Conservation (phyloP, 2,329 filamentous ascomycete species). For the Dichotomopilus funicola region DNA sequence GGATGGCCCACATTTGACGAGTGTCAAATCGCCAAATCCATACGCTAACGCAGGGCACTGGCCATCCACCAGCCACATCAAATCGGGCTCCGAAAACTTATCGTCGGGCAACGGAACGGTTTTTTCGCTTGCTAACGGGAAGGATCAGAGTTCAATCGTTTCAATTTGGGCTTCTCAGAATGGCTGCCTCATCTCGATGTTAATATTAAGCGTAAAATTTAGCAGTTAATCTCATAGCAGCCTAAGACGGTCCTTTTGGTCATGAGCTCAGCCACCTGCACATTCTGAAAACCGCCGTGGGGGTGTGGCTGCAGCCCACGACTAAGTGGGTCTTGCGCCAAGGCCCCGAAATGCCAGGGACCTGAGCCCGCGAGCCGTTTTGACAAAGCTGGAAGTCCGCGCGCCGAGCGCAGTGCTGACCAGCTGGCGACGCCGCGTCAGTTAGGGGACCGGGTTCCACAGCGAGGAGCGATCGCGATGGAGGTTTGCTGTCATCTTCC, state of each 20-base stretch:
- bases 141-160: no score
- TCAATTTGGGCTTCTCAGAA: no score
- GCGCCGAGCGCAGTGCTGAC: slow-evolving; percentile 4
- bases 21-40: slow-evolving; percentile 20
- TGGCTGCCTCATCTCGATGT: no score
- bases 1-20: slow-evolving; percentile 1
- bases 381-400: neutral
- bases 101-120: neutral
- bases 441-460: slow-evolving; percentile 8
- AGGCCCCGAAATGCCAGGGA: neutral
- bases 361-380: neutral
- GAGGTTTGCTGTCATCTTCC: slow-evolving; percentile 20
- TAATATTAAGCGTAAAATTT: no score
- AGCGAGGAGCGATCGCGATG: neutral
- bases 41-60: slow-evolving; percentile 9
- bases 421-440: slow-evolving; percentile 18
- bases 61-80: slow-evolving; percentile 6
- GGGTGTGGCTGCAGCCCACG: no score
- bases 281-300: no score
- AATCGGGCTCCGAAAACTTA: neutral
- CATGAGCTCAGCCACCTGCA: no score
- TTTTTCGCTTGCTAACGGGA: neutral
- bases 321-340: neutral
- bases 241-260: no score
- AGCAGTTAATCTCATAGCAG: no score